Percentiles rank a stretch among this genome's conserved stretches.
These are phyloP conservation scores for Microglena sp. DNA, from an alignment of 139 green algal species.

Conservation along the genomic window DNA sequence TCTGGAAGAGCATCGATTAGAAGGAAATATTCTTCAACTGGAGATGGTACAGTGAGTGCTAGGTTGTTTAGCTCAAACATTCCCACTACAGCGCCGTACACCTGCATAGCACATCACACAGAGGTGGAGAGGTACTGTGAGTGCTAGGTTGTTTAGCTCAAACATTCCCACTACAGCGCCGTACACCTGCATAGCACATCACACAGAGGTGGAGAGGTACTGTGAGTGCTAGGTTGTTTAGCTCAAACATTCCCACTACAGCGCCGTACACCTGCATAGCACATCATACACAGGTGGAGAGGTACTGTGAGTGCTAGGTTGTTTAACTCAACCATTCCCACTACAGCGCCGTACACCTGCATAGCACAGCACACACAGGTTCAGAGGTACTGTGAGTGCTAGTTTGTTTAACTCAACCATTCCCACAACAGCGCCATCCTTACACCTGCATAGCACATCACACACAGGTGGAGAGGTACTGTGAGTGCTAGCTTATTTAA, in stretches of 20 bases:
- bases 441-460: too few relatives aligned
- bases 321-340: constrained; percentile 97
- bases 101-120: too few relatives aligned
- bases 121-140: constrained; percentile 54
- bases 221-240: constrained; percentile 83
- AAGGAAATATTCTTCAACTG: constrained; percentile 62
- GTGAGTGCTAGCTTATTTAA: too few relatives aligned
- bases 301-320: constrained; percentile 70
- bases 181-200: constrained; percentile 61
- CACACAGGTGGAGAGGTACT: too few relatives aligned
- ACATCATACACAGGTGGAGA: too few relatives aligned
- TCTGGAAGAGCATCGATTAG: constrained; percentile 25
- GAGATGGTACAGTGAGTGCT: constrained; percentile 44
- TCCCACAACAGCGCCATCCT: too few relatives aligned
- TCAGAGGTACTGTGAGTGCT: too few relatives aligned
- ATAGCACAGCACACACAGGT: too few relatives aligned
- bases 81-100: constrained; percentile 76
- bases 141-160: constrained; percentile 90
- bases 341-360: constrained; percentile 68
- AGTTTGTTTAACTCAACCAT: too few relatives aligned
- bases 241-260: constrained; percentile 92
- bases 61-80: constrained; percentile 99
- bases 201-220: too few relatives aligned
- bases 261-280: constrained; percentile 58
- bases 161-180: constrained; percentile 87